Evolutionary conservation across 805 yeast genomes (phyloP), one percentile per base, ranked within the genome.

Genomic region (Candida arabinofermentans): DNA sequence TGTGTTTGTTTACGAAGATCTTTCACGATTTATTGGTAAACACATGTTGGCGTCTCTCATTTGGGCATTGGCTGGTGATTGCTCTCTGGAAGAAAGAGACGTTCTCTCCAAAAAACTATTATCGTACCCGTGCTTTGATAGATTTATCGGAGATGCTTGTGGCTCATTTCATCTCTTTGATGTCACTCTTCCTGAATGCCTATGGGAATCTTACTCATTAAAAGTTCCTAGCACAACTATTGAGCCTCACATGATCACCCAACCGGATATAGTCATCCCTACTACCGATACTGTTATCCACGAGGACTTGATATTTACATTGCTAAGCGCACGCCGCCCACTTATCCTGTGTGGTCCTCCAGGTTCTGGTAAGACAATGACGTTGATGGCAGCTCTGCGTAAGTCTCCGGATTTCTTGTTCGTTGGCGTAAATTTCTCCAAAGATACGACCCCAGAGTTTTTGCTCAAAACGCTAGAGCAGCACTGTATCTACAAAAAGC

Each of bases 341-440:
- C 58, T 87, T 14, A 67, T 91, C 22, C 67, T 91, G 18, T 88
- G 96, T 62, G 98, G 98, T 2, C 98, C 98, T 0, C 97, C 98
- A 0, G 98, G 98, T 4, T 84, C 96, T 0, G 98, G 98, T 43
- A 91, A 91, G 58, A 90, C 98, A 0, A 90, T 91, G 98, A 80
- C 90, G 0, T 63, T 91, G 16, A 71, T 86, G 49, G 77, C 82
- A 36, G 81, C 88, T 0, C 57, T 91, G 31, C 66, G 86, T 34
- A 69, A 67, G 40, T 71, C 83, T 0, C 72, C 81, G 0, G 69
- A 73, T 13, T 67, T 79, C 44, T 84, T 79, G 17, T 65, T 88
- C 2, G 70, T 80, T 3, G 77, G 87, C 4, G 59, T 91, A 50
- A 91, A 88, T 52, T 88, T 90, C 53, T 87, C 96, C 2, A 86